Evolutionary conservation across 202 grass and related monocot species (phyloP).

Genomic region (Hordeum pubiflorum): DNA sequence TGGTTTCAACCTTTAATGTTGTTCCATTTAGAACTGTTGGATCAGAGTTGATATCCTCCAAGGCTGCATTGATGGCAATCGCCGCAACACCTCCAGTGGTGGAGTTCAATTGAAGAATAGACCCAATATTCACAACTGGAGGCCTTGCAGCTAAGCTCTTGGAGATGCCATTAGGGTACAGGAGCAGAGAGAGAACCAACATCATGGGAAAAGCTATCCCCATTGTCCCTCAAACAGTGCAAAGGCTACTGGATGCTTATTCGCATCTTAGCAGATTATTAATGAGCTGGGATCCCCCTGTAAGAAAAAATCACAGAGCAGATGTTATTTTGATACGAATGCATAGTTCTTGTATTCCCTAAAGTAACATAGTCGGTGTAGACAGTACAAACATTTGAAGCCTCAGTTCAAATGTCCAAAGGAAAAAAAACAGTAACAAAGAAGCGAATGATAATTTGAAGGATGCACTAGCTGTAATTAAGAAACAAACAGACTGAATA

Average conservation of each 20-base stretch:
- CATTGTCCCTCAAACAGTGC: constrained; percentile 39
- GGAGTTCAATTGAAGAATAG: constrained; percentile 63
- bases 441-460: not conserved
- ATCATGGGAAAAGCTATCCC: constrained; percentile 26
- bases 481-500: constrained; percentile 2
- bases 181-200: constrained; percentile 31
- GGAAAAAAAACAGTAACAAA: not conserved
- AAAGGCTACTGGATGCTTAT: not conserved
- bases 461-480: not conserved
- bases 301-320: not conserved
- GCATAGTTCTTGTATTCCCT: not conserved
- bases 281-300: not conserved
- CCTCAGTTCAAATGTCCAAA: not conserved
- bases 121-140: constrained; percentile 57
- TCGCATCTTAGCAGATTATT: constrained; percentile 10
- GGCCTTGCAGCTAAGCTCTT: constrained; percentile 51
- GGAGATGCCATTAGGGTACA: constrained; percentile 30
- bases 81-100: constrained; percentile 64
- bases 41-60: constrained; percentile 85
- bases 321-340: not conserved
- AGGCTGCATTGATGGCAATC: constrained; percentile 64
- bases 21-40: constrained; percentile 66
- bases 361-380: not conserved
- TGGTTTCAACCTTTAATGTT: constrained; percentile 35
- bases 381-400: not conserved